These are phyloP conservation scores for Wickerhamomyces pijperi DNA, from an alignment of 805 yeast species.

Conservation along the genomic window DNA sequence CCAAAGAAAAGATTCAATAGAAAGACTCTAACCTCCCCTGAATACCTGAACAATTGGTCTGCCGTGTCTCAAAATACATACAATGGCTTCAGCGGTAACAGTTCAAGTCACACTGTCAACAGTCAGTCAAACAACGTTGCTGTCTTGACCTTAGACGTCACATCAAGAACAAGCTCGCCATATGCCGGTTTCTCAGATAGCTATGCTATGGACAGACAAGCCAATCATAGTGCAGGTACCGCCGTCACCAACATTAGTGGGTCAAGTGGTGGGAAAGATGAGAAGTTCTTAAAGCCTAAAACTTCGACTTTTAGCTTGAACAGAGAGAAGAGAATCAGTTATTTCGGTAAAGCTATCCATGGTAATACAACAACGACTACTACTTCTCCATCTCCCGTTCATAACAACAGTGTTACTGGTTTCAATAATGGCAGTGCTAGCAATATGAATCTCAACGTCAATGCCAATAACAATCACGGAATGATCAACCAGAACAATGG, in stretches of 20 bases:
- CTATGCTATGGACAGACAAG: background rate
- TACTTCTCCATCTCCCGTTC: no score
- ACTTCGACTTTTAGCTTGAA: conserved; percentile 17
- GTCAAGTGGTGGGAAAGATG: background rate
- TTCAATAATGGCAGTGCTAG: background rate
- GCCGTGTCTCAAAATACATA: conserved; percentile 3
- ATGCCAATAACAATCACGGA: background rate
- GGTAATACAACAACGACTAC: no score
- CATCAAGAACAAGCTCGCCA: background rate
- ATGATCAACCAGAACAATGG: background rate
- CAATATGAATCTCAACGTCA: background rate
- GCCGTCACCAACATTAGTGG: background rate
- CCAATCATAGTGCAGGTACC: background rate
- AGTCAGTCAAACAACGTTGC: background rate
- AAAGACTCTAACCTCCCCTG: conserved; percentile 12
- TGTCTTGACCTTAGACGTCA: background rate
- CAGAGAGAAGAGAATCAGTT: conserved; percentile 8
- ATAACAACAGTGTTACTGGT: no score
- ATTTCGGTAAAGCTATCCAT: background rate
- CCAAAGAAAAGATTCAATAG: conserved; percentile 9
- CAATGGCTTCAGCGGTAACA: background rate
- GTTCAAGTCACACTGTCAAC: background rate
- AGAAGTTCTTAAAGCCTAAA: conserved; percentile 11
- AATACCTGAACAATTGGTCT: conserved; percentile 12
- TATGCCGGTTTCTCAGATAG: background rate